phyloP scores from a whole-genome alignment of 1,139 yeast genomes.

The Kazachstania sp. region DNA sequence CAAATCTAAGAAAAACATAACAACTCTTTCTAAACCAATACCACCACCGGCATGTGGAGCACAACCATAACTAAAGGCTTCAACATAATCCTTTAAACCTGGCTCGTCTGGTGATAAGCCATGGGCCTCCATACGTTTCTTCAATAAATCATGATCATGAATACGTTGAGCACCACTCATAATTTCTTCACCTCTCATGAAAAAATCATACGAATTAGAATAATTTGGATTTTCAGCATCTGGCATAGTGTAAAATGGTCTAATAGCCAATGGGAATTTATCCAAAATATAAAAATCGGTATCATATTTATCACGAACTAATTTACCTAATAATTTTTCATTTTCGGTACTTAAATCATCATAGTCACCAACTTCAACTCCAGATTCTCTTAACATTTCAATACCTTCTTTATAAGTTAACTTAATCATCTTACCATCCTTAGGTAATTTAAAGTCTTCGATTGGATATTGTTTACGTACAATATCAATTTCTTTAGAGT shows the following conservation, averaged over 20 bases:
- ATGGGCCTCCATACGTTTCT: constrained; percentile 72
- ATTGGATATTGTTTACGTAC: constrained; percentile 96
- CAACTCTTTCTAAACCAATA: constrained; percentile 96
- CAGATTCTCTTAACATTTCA: constrained; percentile 70
- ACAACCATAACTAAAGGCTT: constrained; percentile 90
- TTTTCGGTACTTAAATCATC: constrained; percentile 92
- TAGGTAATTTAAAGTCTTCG: constrained; percentile 91
- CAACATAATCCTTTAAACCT: constrained; percentile 83
- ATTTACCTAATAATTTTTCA: constrained; percentile 84
- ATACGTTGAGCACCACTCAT: constrained; percentile 98
- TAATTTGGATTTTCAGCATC: constrained; percentile 84
- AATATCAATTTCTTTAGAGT: constrained; percentile 71
- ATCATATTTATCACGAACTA: constrained; percentile 87
- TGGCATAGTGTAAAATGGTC: constrained; percentile 99
- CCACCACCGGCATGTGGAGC: constrained; percentile 99
- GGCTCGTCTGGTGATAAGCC: constrained; percentile 74
- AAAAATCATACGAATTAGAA: constrained; percentile 95
- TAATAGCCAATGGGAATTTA: constrained; percentile 90
- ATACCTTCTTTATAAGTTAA: constrained; percentile 88
- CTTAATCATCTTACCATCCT: constrained; percentile 82
- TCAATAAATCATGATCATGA: constrained; percentile 80
- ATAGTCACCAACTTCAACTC: constrained; percentile 69
- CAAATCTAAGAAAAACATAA: constrained; percentile 93
- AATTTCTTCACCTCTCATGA: constrained; percentile 99
- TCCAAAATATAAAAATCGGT: constrained; percentile 97